phyloP scores from a whole-genome alignment of 768 basidiomycete genomes.

The Phanerochaete sordida region DNA sequence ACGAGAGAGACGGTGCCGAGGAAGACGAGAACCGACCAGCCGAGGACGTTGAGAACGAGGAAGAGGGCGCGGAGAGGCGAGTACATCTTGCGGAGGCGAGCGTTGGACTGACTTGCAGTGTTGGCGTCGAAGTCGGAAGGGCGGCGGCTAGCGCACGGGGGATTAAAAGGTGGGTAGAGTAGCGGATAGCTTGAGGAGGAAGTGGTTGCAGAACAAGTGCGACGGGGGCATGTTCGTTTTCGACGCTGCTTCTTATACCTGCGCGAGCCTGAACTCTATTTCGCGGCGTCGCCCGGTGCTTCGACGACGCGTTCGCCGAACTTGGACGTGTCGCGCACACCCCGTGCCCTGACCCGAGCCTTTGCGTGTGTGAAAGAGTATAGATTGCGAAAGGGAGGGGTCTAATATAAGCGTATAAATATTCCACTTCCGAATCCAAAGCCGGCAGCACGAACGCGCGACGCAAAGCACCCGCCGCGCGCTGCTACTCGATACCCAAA shows the following conservation, averaged over 20 bases:
- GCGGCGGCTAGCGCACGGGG: slow-evolving; percentile 21
- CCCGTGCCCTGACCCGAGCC: too few relatives aligned
- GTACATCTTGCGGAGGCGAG: slow-evolving; percentile 23
- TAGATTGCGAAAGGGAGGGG: background rate
- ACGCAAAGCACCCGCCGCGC: background rate
- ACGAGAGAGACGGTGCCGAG: slow-evolving; percentile 21
- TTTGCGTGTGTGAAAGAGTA: background rate
- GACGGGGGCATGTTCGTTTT: slow-evolving; percentile 11
- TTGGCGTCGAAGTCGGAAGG: slow-evolving; percentile 3
- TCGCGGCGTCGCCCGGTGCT: background rate
- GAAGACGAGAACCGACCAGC: slow-evolving; percentile 19
- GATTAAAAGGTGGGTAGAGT: slow-evolving; percentile 14
- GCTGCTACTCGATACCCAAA: background rate
- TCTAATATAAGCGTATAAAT: background rate
- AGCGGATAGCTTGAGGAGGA: slow-evolving; percentile 14
- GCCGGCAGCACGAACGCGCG: background rate
- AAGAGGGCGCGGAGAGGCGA: slow-evolving; percentile 35
- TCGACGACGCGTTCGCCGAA: background rate
- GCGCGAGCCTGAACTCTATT: slow-evolving; percentile 17
- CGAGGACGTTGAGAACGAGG: slow-evolving; percentile 38
- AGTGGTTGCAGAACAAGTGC: slow-evolving; percentile 19
- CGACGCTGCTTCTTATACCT: slow-evolving; percentile 20
- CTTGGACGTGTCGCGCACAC: background rate
- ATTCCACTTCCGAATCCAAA: background rate
- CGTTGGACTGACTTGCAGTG: slow-evolving; percentile 19